Evolutionary conservation across 441 rosid genomes (phyloP), one percentile per base, ranked within the genome.

Genomic region (Brassica hybrid): DNA sequence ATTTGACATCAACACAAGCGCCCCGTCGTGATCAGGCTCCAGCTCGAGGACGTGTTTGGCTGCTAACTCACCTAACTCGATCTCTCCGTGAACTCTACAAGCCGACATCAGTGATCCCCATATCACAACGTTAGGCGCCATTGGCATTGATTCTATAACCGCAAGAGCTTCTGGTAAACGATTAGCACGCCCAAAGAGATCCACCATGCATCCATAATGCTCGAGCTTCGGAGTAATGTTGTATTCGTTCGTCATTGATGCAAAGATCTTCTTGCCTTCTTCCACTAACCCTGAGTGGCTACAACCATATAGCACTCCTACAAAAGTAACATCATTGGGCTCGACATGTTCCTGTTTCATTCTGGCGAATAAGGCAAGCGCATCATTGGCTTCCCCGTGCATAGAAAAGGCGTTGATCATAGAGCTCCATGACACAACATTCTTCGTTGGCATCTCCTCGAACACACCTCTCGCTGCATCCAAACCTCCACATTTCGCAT

Each of bases 81-180:
- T 68, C 61, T 82, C 85, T 2, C 83, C 81, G 0, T 89, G 85
- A 59, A 89, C 63, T 60, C 69, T 79, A 73, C 87, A 89, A 63
- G 93, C 87, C 12, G 91, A 84, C 93, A 89, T 86, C 27, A 87
- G 48, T 45, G 93, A 87, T 74, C 90, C 93, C 93, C 89, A 89
- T 13, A 89, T 87, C 82, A 87, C 81, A n/a, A 83, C 73, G 17
- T 89, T 89, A 69, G 90, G 85, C 68, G 76, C 77, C 60, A 87
- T 17, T 10, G 89, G 91, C 93, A 89, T 89, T 1, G 83, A 84
- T 79, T 87, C 84, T 64, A 87, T 71, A 65, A 87, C 72, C 73
- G 83, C 85, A 48, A 87, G 77, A 83, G 88, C 88, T 81, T 87
- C 87, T 79, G 71, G 77, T 63, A 89, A 69, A 13, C 69, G 84